Evolutionary conservation across 148 eudicot species (phyloP), one percentile per base, ranked within the genome.

Genomic region (Amaranthus hypochondriacus): DNA sequence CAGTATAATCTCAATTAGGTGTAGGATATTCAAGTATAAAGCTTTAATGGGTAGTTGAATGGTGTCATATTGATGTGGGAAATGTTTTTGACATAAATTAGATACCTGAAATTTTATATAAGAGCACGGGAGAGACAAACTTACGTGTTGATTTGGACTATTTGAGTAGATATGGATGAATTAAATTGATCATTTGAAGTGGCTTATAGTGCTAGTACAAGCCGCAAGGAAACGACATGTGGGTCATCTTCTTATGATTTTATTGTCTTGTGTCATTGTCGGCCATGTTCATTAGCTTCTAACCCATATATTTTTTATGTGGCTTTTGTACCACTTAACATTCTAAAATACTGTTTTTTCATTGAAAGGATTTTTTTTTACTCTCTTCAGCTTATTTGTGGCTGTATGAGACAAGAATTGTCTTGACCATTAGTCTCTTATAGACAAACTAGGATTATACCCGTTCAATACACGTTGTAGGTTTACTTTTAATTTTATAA

Each of bases 221-320:
- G 63, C 77, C 77, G 73, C 77, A 73, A 67, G 56, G 9, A 62
- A 54, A 51, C 56, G 51, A 73, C 77, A 78, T 78, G 81, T 78
- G 81, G 81, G 73, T 61, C 73, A 67, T 4, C 1, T 43, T 73
- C 28, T 7, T 59, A 72, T 73, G 68, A 72, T 66, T 47, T 73
- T 66, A 51, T 47, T 54, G 72, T 75, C 74, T 49, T 62, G 46
- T 78, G 51, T 62, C 21, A 18, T 61, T 68, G 81, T 78, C 77
- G 73, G 77, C 81, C 77, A 73, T 73, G 5, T 52, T 56, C 56
- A 39, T 66, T 18, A 11, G 13, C 59, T n/a, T 51, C 8, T 5
- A 8, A 56, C 1, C 15, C 51, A 47, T 51, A 18, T 13, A 67
- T 50, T 4, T 18, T 3, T 6, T 18, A 4, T 50, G 9, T 67